phyloP scores from a whole-genome alignment of 345 rosid species.

The Citrus glauca region DNA sequence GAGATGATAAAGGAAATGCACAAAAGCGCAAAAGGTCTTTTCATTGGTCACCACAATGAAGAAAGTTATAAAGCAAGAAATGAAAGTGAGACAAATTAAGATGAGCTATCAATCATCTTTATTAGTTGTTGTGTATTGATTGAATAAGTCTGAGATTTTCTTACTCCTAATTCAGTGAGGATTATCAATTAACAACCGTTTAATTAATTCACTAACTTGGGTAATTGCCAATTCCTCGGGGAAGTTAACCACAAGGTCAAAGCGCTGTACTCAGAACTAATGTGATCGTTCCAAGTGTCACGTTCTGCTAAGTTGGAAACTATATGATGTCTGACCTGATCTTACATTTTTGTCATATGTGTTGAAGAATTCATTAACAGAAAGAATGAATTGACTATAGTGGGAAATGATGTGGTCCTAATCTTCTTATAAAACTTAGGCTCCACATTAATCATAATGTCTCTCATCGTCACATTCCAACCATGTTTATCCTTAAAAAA shows the following conservation, averaged over 20 bases:
- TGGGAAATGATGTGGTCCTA: constrained; percentile 35
- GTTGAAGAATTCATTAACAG: constrained; percentile 8
- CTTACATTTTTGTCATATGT: constrained; percentile 20
- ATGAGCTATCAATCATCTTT: constrained; percentile 5
- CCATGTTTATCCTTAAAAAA: constrained; percentile 19
- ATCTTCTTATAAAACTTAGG: constrained; percentile 16
- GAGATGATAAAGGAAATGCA: not conserved
- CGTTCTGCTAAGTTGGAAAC: not conserved
- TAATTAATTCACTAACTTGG: not conserved
- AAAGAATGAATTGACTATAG: not conserved
- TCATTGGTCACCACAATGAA: not conserved
- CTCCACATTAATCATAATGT: constrained; percentile 49
- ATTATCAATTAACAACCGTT: not conserved
- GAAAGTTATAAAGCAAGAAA: not conserved
- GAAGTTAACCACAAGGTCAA: not conserved
- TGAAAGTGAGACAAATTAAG: constrained; percentile 1
- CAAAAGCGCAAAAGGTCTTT: not conserved
- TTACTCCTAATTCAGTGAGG: constrained; percentile 10
- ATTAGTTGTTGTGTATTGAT: constrained; percentile 2
- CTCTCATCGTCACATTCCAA: constrained; percentile 42
- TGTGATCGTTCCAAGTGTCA: constrained; percentile 13
- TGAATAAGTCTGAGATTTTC: not conserved
- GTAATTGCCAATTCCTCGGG: not conserved
- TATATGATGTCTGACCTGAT: constrained; percentile 1
- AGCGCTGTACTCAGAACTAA: not conserved